Evolutionary conservation across 805 yeast genomes (phyloP).

Genomic region (Candida suzukii): DNA sequence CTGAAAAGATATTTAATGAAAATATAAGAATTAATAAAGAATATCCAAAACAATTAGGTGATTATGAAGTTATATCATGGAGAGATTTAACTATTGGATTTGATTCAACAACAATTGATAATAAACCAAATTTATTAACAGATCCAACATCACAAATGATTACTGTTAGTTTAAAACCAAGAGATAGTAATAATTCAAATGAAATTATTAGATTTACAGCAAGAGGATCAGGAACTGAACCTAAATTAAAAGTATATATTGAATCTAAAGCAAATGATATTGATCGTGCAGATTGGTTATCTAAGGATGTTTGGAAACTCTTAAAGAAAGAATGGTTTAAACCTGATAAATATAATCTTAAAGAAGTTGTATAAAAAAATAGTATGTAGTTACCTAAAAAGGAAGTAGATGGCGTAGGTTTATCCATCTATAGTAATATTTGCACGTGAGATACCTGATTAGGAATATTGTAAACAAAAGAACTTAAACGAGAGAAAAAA

Average conservation of each 20-base stretch:
- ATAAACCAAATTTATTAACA: slow-evolving; percentile 59
- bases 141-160: slow-evolving; percentile 83
- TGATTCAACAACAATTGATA: slow-evolving; percentile 58
- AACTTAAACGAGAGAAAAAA: too few species aligned
- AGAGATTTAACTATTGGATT: slow-evolving; percentile 81
- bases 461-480: too few species aligned
- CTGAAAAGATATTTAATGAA: slow-evolving; percentile 46
- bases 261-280: slow-evolving; percentile 59
- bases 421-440: too few species aligned
- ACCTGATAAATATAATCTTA: slow-evolving; percentile 39
- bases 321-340: slow-evolving; percentile 60
- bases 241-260: slow-evolving; percentile 84
- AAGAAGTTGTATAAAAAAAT: slow-evolving; percentile 25
- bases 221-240: slow-evolving; percentile 96
- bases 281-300: slow-evolving; percentile 39
- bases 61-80: slow-evolving; percentile 54
- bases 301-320: slow-evolving; percentile 60
- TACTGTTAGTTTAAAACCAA: slow-evolving; percentile 43
- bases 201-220: slow-evolving; percentile 66
- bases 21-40: slow-evolving; percentile 24
- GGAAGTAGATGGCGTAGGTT: neutral
- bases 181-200: slow-evolving; percentile 3
- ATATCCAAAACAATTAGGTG: slow-evolving; percentile 49
- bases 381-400: neutral
- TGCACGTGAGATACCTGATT: too few species aligned